Percentiles rank a stretch among this genome's conserved stretches.
Evolutionary conservation across 305 asterid species (phyloP).

Genomic region (Fraxinus nigra): DNA sequence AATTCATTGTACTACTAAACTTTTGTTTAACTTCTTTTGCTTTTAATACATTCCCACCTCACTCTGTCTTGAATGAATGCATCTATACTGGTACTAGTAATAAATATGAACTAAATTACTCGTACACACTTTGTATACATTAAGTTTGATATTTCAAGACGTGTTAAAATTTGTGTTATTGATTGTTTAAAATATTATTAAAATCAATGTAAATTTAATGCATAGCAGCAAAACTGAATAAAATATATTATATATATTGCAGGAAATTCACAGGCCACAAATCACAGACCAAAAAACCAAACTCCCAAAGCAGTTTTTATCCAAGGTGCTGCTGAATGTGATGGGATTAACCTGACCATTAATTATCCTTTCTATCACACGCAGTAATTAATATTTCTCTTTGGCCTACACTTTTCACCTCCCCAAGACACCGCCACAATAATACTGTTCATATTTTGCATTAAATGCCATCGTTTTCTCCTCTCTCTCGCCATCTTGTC

Average conservation of each 20-base stretch:
- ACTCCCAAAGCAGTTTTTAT: not conserved
- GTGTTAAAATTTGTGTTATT: not conserved
- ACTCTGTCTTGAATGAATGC: slow-evolving; percentile 1
- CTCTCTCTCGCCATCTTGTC: not conserved
- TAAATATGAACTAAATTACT: not conserved
- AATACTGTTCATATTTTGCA: slow-evolving; percentile 4
- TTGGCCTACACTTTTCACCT: slow-evolving; percentile 50
- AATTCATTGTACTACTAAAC: not conserved
- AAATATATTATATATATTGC: not conserved
- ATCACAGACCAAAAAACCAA: not conserved
- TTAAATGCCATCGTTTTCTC: slow-evolving; percentile 25
- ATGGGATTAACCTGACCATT: slow-evolving; percentile 11
- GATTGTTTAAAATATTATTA: too few relatives aligned
- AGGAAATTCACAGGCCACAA: not conserved
- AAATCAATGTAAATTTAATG: too few relatives aligned
- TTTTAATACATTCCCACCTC: not conserved
- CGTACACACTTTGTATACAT: not conserved
- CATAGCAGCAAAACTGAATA: too few relatives aligned
- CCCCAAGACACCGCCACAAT: slow-evolving; percentile 27
- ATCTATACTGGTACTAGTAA: not conserved
- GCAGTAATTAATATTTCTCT: slow-evolving; percentile 7
- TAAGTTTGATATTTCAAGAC: not conserved
- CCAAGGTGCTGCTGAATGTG: not conserved
- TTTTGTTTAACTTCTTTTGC: not conserved
- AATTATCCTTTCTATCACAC: slow-evolving; percentile 16